Evolutionary conservation across 1,284 basidiomycete species (phyloP).

Genomic region (Ustilago nuda): DNA sequence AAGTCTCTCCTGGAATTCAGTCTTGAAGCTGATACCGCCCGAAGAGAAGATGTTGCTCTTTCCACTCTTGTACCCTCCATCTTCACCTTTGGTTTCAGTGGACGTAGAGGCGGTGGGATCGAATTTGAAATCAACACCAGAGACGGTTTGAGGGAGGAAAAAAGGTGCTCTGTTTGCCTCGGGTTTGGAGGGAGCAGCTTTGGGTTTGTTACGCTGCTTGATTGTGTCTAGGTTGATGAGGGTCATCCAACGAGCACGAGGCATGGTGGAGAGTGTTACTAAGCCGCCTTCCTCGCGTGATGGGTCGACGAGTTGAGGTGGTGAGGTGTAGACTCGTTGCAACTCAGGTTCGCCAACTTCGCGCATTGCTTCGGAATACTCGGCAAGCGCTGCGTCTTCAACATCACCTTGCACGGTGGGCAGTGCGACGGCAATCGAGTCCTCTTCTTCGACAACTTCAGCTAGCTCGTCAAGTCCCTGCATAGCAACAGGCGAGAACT

Average conservation of each 20-base stretch:
- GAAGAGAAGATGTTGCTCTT: conserved; percentile 45
- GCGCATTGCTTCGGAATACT: conserved; percentile 73
- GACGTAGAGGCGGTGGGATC: conserved; percentile 25
- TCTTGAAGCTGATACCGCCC: conserved; percentile 49
- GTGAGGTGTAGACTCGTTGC: conserved; percentile 57
- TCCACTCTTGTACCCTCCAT: conserved; percentile 3
- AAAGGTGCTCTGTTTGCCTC: conserved; percentile 86
- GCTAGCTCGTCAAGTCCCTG: conserved; percentile 83
- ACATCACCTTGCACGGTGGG: conserved; percentile 53
- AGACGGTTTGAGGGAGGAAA: conserved; percentile 77
- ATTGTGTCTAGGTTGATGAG: conserved; percentile 95
- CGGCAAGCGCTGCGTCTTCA: conserved; percentile 77
- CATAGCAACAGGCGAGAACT: conserved; percentile 87
- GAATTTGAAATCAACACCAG: conserved; percentile 45
- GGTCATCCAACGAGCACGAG: conserved; percentile 94
- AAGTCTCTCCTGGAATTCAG: conserved; percentile 55
- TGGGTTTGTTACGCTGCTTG: conserved; percentile 90
- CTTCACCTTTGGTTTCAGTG: neutral
- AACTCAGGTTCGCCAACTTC: conserved; percentile 54
- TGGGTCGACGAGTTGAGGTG: conserved; percentile 72
- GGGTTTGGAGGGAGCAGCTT: conserved; percentile 91
- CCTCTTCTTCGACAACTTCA: conserved; percentile 70
- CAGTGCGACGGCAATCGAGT: conserved; percentile 25
- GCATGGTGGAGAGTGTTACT: conserved; percentile 89
- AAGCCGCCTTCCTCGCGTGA: conserved; percentile 37